A percentile compares a stretch with the other conserved stretches of the same genome.
These are phyloP conservation scores for Yarrowia galli DNA, from an alignment of 1,139 yeast species.

Conservation along the genomic window DNA sequence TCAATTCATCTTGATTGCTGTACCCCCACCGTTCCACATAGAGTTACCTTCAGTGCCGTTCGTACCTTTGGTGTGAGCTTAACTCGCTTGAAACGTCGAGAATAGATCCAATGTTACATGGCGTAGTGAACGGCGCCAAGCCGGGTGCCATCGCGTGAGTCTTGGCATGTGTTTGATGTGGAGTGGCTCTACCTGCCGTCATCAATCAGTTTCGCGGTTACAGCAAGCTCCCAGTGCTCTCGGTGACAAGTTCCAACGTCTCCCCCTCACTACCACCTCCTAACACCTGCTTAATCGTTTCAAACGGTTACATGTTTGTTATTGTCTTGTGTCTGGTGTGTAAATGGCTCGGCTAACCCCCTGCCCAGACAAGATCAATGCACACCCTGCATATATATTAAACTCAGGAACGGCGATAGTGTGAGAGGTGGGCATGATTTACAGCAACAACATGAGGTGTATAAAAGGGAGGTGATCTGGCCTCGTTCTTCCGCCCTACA, in stretches of 20 bases:
- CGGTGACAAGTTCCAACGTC: background rate
- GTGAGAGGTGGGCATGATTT: conserved; percentile 25
- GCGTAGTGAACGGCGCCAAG: conserved; percentile 9
- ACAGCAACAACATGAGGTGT: background rate
- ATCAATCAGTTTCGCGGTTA: too few species aligned
- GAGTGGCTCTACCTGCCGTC: too few species aligned
- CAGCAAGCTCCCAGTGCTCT: too few species aligned
- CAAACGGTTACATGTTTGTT: background rate
- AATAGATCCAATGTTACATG: background rate
- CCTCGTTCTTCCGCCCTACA: too few species aligned
- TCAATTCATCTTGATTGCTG: background rate
- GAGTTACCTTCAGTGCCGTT: background rate
- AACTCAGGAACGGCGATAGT: conserved; percentile 20
- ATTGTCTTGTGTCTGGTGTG: background rate
- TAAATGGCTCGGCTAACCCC: background rate
- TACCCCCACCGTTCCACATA: background rate
- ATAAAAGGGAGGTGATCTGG: conserved; percentile 6
- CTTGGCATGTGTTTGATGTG: too few species aligned
- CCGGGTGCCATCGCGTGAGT: background rate
- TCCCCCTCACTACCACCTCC: background rate
- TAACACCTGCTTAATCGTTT: too few species aligned
- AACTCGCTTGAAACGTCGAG: background rate
- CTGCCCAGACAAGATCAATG: conserved; percentile 8
- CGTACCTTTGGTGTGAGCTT: background rate
- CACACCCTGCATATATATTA: conserved; percentile 28